Base-by-base conservation (phyloP, 2,329 filamentous ascomycete genomes). In the Colletotrichum viniferum region DNA sequence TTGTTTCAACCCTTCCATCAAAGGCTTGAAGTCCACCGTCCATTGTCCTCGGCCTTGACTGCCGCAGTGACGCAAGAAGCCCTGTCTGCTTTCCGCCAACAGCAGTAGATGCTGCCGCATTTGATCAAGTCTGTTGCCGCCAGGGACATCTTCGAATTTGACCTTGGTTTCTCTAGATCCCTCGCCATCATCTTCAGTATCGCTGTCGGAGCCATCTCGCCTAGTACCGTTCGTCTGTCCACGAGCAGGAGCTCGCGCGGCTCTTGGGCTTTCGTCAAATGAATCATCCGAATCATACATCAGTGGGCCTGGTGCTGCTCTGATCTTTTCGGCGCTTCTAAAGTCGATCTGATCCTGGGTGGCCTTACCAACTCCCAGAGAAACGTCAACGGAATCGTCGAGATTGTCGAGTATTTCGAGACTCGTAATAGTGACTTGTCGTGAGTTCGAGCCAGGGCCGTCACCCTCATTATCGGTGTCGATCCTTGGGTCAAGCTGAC, bases 11-110 rank as follows among this genome's bases (percentile, higher is more conserved):
- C 90, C 89, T 58, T 91, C 89, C 67, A 95, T 89, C 5, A 98
- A 88, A 10, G 90, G 88, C n/a, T 91, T 88, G 81, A 97, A 98
- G 80, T 98, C 93, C 7, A 98, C 91, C 0, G 92, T 93, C 95
- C 96, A 99, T 80, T 94, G 92, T 36, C 93, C 92, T 28, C 90
- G 89, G 36, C 91, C 92, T 43, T 88, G 85, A 56, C 85, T 88
- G 28, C 93, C 92, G 78, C 92, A 92, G 81, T 94, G 93, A 24
- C 91, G 90, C 67, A 95, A 87, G 78, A 97, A 96, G 1, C 88
- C 86, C 83, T 91, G 88, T 76, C 91, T 89, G 84, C 94, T 93
- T 79, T 95, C 92, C 16, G 92, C 88, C 9, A 97, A 88, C 2
- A 96, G 84, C 5, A 92, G 85, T n/a, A 96, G 89, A 82, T 97